These are phyloP conservation scores for Thymus quinquecostatus DNA, from an alignment of 257 asterid genomes.

Conservation along the genomic window DNA sequence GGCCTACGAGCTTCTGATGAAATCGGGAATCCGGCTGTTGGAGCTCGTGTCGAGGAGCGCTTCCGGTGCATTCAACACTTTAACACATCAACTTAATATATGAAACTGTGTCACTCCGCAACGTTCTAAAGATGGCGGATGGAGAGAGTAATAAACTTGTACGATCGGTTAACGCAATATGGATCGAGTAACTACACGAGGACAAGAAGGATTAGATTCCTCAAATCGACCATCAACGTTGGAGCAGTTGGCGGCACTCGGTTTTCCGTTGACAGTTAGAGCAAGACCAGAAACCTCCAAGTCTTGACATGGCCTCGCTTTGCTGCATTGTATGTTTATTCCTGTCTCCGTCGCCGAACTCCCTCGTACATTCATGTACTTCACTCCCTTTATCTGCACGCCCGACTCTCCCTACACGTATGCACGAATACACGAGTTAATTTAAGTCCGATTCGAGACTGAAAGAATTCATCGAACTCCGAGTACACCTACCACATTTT, in stretches of 20 bases:
- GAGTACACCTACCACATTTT: not conserved
- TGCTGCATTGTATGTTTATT: slow-evolving; percentile 27
- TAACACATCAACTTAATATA: too few species aligned
- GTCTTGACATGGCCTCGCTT: slow-evolving; percentile 28
- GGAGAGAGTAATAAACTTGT: too few species aligned
- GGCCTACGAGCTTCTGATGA: too few species aligned
- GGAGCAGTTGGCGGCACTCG: slow-evolving; percentile 27
- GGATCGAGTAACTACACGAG: too few species aligned
- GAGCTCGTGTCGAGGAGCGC: too few species aligned
- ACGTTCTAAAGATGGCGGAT: too few species aligned
- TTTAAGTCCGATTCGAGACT: not conserved
- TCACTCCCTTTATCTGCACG: slow-evolving; percentile 37
- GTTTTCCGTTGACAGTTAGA: slow-evolving; percentile 8
- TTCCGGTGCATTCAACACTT: too few species aligned
- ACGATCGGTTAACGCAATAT: too few species aligned
- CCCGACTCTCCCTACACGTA: slow-evolving; percentile 30
- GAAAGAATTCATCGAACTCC: too few species aligned
- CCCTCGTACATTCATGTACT: slow-evolving; percentile 29
- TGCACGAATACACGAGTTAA: not conserved
- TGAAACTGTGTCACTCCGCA: too few species aligned
- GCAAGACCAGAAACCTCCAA: slow-evolving; percentile 17
- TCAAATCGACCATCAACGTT: slow-evolving; percentile 20
- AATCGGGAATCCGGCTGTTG: too few species aligned
- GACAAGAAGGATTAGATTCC: slow-evolving; percentile 27
- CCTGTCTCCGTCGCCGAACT: slow-evolving; percentile 10